Percentiles rank a stretch among this genome's conserved stretches.
phyloP scores from a whole-genome alignment of 352 stramenopile genomes.

The Phytophthora sojae region DNA sequence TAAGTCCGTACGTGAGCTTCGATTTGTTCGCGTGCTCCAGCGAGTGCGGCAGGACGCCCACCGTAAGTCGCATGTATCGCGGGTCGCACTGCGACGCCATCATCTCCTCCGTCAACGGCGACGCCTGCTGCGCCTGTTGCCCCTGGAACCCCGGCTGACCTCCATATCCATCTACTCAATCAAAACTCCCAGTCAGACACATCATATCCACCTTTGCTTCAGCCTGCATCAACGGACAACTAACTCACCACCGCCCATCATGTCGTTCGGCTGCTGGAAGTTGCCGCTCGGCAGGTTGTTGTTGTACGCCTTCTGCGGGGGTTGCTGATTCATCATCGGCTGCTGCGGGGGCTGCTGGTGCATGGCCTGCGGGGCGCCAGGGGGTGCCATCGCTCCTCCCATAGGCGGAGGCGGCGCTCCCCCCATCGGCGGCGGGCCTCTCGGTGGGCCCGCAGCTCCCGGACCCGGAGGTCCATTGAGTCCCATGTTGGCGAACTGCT shows the following conservation, averaged over 20 bases:
- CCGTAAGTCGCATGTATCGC: constrained; percentile 86
- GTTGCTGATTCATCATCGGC: constrained; percentile 37
- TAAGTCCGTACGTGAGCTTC: constrained; percentile 85
- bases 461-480: constrained; percentile 46
- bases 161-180: constrained; percentile 59
- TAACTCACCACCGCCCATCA: constrained; percentile 61
- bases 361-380: constrained; percentile 17
- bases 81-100: constrained; percentile 78
- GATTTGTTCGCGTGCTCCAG: constrained; percentile 86
- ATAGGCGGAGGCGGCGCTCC: constrained; percentile 46
- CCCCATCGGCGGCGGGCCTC: constrained; percentile 37
- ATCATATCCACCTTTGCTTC: constrained; percentile 14
- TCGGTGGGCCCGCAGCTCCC: constrained; percentile 20
- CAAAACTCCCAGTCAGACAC: constrained; percentile 9
- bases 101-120: constrained; percentile 70
- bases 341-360: constrained; percentile 38
- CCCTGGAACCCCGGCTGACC: constrained; percentile 48
- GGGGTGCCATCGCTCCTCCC: constrained; percentile 40
- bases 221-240: constrained; percentile 12
- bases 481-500: constrained; percentile 78
- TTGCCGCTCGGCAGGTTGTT: constrained; percentile 73
- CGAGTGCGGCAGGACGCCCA: constrained; percentile 81
- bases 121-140: constrained; percentile 61
- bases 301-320: constrained; percentile 32
- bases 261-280: constrained; percentile 81